These are phyloP conservation scores for Wilcoxina mikolae DNA, from an alignment of 495 filamentous ascomycete genomes.

Conservation along the genomic window DNA sequence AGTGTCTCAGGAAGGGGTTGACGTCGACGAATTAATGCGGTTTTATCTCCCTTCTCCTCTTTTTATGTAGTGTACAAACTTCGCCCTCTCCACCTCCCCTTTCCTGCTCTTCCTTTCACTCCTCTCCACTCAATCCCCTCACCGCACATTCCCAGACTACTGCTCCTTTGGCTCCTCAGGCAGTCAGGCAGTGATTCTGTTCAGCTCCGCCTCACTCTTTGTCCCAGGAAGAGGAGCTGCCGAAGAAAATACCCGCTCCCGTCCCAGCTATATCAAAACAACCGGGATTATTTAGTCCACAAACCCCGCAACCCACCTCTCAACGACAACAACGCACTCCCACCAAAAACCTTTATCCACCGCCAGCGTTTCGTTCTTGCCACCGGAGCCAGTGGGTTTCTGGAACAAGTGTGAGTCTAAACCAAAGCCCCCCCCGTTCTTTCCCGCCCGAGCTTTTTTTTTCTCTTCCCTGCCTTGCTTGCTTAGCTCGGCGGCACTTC, in stretches of 20 bases:
- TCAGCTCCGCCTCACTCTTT: no score
- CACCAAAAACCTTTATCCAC: not conserved
- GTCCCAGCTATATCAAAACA: not conserved
- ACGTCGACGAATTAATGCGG: slow-evolving; percentile 1
- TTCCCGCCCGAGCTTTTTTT: not conserved
- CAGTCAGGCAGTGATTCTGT: no score
- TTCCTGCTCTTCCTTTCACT: not conserved
- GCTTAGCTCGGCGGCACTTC: not conserved
- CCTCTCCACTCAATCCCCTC: not conserved
- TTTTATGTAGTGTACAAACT: not conserved
- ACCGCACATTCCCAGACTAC: not conserved
- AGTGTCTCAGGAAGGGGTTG: slow-evolving; percentile 1
- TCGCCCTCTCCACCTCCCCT: not conserved
- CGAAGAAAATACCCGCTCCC: not conserved
- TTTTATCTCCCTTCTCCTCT: not conserved
- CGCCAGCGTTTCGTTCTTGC: slow-evolving; percentile 4
- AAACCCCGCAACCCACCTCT: slow-evolving; percentile 1
- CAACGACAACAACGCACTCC: slow-evolving; percentile 2
- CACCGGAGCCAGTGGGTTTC: not conserved
- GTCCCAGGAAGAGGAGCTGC: not conserved
- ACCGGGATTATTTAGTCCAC: not conserved
- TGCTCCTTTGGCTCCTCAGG: no score
- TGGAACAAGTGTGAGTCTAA: not conserved
- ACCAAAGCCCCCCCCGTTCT: not conserved
- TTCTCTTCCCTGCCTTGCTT: not conserved